Evolutionary conservation across 345 rosid species (phyloP).

Genomic region (Bruguiera gymnorhiza): DNA sequence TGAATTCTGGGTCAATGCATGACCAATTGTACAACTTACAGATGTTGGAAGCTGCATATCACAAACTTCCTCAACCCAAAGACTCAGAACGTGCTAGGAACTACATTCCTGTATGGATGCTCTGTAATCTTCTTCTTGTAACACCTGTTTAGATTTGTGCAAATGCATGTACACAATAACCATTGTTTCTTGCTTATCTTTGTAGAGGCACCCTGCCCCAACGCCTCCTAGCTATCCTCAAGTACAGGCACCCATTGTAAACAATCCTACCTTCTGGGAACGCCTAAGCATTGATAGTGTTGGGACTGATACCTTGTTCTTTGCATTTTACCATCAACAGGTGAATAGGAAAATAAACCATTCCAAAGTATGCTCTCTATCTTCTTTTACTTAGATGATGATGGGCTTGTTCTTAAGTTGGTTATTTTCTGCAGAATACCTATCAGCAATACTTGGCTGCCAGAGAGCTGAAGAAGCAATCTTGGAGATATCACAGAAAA

Average conservation of each 20-base stretch:
- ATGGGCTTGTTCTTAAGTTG: conserved; percentile 1
- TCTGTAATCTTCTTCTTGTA: conserved; percentile 9
- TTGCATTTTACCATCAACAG: conserved; percentile 95
- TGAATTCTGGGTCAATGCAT: conserved; percentile 52
- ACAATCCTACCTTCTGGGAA: conserved; percentile 84
- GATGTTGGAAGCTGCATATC: conserved; percentile 88
- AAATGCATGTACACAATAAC: not conserved
- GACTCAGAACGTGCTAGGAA: conserved; percentile 91
- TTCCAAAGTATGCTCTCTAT: conserved; percentile 2
- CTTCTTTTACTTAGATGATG: not conserved
- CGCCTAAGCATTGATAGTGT: conserved; percentile 55
- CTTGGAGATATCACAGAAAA: conserved; percentile 98
- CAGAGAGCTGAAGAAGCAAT: conserved; percentile 91
- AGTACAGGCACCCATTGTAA: conserved; percentile 82
- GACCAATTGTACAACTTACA: conserved; percentile 70
- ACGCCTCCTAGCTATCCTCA: conserved; percentile 90
- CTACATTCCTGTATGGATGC: conserved; percentile 64
- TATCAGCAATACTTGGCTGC: conserved; percentile 94
- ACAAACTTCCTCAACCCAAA: conserved; percentile 77
- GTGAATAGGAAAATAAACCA: conserved; percentile 30
- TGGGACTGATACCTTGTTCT: conserved; percentile 84
- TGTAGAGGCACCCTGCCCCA: conserved; percentile 77
- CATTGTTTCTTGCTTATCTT: conserved; percentile 9
- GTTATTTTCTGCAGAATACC: conserved; percentile 58
- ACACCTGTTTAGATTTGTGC: not conserved